Percentiles rank a stretch among this genome's conserved stretches.
These are phyloP conservation scores for Metschnikowia picachoensis DNA, from an alignment of 805 yeast species.

Conservation along the genomic window DNA sequence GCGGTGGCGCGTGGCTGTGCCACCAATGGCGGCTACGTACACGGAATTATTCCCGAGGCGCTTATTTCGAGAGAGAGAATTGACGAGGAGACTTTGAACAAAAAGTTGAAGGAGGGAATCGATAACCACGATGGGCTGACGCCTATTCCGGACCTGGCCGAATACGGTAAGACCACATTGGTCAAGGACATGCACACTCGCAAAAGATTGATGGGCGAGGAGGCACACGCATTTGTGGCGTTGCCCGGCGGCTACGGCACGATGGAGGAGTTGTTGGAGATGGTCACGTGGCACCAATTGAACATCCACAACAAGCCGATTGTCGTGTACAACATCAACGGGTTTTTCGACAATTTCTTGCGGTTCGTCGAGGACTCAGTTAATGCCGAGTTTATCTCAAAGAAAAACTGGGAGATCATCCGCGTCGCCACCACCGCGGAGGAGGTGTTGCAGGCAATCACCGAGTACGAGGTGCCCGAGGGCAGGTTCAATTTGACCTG, in stretches of 20 bases:
- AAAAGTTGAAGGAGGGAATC: slow-evolving; percentile 46
- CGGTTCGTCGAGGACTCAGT: slow-evolving; percentile 59
- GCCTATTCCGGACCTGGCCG: slow-evolving; percentile 54
- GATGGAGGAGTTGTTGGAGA: slow-evolving; percentile 84
- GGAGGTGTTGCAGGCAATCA: slow-evolving; percentile 62
- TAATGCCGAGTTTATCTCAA: slow-evolving; percentile 62
- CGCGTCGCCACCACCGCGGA: slow-evolving; percentile 64
- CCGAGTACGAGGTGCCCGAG: slow-evolving; percentile 59
- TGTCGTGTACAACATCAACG: slow-evolving; percentile 71
- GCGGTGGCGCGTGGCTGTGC: slow-evolving; percentile 63
- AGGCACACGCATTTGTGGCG: slow-evolving; percentile 83
- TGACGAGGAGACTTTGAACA: slow-evolving; percentile 41
- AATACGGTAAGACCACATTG: slow-evolving; percentile 74
- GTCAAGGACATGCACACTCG: slow-evolving; percentile 90
- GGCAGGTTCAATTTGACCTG: slow-evolving; percentile 75
- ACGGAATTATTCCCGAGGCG: slow-evolving; percentile 85
- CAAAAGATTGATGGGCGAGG: slow-evolving; percentile 80
- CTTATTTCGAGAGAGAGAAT: slow-evolving; percentile 67
- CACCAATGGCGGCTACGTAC: slow-evolving; percentile 60
- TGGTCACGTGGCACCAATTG: slow-evolving; percentile 86
- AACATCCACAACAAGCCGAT: slow-evolving; percentile 84
- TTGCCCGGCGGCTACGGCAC: slow-evolving; percentile 94
- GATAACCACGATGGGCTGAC: slow-evolving; percentile 64
- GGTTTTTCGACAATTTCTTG: slow-evolving; percentile 71
- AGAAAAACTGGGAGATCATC: slow-evolving; percentile 62